A percentile compares a stretch with the other conserved stretches of the same genome.
These are phyloP conservation scores for Solioccasus polychromus DNA, from an alignment of 768 basidiomycete genomes.

Conservation along the genomic window DNA sequence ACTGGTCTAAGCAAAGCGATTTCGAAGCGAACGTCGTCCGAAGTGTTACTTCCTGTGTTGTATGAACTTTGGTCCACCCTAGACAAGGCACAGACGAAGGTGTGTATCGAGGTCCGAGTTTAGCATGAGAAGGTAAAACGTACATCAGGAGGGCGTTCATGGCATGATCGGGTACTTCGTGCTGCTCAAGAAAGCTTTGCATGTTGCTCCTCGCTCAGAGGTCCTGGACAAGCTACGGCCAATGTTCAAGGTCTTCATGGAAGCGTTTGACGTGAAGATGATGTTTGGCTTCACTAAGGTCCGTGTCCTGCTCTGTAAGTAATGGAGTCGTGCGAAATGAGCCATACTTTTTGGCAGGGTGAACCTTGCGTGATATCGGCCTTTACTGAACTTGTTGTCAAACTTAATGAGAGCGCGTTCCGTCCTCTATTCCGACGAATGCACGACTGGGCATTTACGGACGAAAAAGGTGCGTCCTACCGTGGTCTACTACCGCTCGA, in stretches of 20 bases:
- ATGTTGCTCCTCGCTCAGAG: slow-evolving; percentile 57
- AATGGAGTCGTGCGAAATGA: background rate
- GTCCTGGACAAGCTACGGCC: slow-evolving; percentile 64
- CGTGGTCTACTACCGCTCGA: background rate
- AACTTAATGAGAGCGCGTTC: slow-evolving; percentile 91
- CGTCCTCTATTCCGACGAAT: slow-evolving; percentile 85
- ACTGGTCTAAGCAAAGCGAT: slow-evolving; percentile 55
- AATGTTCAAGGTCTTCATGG: slow-evolving; percentile 76
- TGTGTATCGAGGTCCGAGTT: slow-evolving; percentile 16
- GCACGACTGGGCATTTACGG: slow-evolving; percentile 92
- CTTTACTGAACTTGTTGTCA: slow-evolving; percentile 87
- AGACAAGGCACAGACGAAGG: slow-evolving; percentile 36
- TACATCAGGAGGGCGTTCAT: slow-evolving; percentile 22
- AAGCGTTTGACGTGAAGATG: slow-evolving; percentile 61
- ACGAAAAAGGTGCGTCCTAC: slow-evolving; percentile 47
- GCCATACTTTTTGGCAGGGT: slow-evolving; percentile 36
- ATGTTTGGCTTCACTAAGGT: slow-evolving; percentile 30
- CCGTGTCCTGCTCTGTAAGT: background rate
- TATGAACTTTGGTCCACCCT: slow-evolving; percentile 52
- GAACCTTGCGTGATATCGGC: slow-evolving; percentile 57
- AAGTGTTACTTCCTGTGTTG: slow-evolving; percentile 65
- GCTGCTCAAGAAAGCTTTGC: slow-evolving; percentile 62
- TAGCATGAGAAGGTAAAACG: background rate
- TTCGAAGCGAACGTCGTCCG: slow-evolving; percentile 67
- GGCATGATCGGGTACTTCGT: slow-evolving; percentile 54